Percentiles rank a stretch among this genome's conserved stretches.
Conservation (phyloP, 805 yeast genomes). For the Yarrowia keelungensis region DNA sequence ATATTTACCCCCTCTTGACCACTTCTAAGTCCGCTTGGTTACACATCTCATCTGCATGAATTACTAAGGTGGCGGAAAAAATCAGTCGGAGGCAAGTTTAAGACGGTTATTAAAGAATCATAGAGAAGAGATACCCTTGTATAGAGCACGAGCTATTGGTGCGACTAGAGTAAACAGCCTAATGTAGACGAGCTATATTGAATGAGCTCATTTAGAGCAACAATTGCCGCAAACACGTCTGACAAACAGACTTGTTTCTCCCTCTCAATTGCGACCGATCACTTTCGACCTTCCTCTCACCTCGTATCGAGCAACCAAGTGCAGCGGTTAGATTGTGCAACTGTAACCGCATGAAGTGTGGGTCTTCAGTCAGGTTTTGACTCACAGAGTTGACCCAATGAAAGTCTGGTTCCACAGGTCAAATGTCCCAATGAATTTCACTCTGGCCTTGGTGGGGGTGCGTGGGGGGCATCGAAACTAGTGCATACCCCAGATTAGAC, state of each 20-base stretch:
- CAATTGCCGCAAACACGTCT: too few relatives aligned
- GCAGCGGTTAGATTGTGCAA: too few relatives aligned
- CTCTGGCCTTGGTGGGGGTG: slow-evolving; percentile 1
- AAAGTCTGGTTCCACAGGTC: not conserved
- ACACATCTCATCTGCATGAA: slow-evolving; percentile 10
- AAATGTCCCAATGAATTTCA: not conserved
- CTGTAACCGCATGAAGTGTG: not conserved
- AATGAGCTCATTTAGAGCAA: too few relatives aligned
- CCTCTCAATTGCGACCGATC: too few relatives aligned
- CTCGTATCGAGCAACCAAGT: too few relatives aligned
- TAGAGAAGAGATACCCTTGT: not conserved
- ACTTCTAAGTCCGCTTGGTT: not conserved
- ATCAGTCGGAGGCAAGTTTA: slow-evolving; percentile 1
- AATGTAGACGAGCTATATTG: too few relatives aligned
- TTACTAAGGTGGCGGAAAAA: slow-evolving; percentile 21
- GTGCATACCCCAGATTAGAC: not conserved
- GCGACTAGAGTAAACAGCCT: too few relatives aligned
- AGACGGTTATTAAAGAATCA: not conserved
- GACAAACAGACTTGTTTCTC: too few relatives aligned
- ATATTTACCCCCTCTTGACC: too few relatives aligned
- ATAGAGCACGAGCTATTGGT: not conserved
- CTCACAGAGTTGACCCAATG: slow-evolving; percentile 4
- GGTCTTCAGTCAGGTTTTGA: slow-evolving; percentile 8
- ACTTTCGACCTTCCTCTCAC: too few relatives aligned
- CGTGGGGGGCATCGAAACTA: slow-evolving; percentile 22